A percentile compares a stretch with the other conserved stretches of the same genome.
These are phyloP conservation scores for Naganishia antarctica DNA, from an alignment of 768 basidiomycete genomes.

Conservation along the genomic window DNA sequence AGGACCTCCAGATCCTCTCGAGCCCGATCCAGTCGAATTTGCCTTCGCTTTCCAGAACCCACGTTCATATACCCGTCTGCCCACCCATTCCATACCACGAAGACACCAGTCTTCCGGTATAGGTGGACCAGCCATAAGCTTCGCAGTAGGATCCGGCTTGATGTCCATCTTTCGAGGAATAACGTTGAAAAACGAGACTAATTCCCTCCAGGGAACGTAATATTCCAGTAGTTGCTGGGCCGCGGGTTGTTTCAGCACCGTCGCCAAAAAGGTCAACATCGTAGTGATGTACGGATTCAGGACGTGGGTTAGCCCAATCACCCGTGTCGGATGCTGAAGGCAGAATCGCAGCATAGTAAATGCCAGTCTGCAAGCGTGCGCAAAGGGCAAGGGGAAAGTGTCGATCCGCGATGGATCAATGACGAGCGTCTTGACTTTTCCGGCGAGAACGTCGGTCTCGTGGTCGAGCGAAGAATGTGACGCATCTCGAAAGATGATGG, in stretches of 20 bases:
- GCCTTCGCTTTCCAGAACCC: constrained; percentile 80
- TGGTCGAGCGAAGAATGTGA: constrained; percentile 30
- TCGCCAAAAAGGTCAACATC: constrained; percentile 81
- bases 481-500: constrained; percentile 31
- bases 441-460: constrained; percentile 55
- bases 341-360: constrained; percentile 71
- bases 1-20: constrained; percentile 32
- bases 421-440: constrained; percentile 3
- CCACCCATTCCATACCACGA: constrained; percentile 94
- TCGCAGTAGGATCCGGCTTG: constrained; percentile 49
- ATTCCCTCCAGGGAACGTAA: constrained; percentile 74
- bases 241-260: constrained; percentile 62
- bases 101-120: constrained; percentile 92
- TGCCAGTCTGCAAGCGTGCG: constrained; percentile 67
- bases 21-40: constrained; percentile 18
- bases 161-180: constrained; percentile 54
- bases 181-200: constrained; percentile 62
- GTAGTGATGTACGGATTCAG: constrained; percentile 84
- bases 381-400: not conserved
- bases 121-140: constrained; percentile 65
- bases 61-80: constrained; percentile 79
- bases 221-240: constrained; percentile 66
- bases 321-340: constrained; percentile 58
- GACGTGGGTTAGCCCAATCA: constrained; percentile 51
- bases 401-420: not conserved